Evolutionary conservation across 176 grass and related monocot genomes (phyloP), one percentile per base, ranked within the genome.

Genomic region (Aegilops tauschii): DNA sequence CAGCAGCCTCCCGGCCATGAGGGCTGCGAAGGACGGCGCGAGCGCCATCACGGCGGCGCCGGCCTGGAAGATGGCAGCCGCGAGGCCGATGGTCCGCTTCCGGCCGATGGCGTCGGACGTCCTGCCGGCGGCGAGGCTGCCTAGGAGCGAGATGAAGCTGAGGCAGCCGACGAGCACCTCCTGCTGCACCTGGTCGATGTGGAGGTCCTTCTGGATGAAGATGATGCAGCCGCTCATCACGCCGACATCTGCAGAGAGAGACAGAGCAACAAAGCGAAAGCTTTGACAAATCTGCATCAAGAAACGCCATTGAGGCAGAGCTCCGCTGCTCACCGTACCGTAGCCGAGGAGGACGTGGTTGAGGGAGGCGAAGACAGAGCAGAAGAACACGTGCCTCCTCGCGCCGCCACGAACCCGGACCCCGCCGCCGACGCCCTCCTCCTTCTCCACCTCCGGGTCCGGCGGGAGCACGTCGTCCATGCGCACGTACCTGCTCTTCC

Each of bases 171-270:
- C 82, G 30, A 97, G 65, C n/a, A 97, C 36, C 81, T 97, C 95
- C 88, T 97, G 95, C 83, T 97, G 95, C 49, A 97, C 91, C 80
- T 97, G 90, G 32, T 61, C 90, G 92, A 97, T 97, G 82, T 93
- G 87, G 12, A 97, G 87, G 25, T 97, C 91, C 65, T 79, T 92
- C 86, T 97, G 84, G 62, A 97, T 97, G 86, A 95, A 97, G 6
- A 97, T 79, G 83, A 97, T 95, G 76, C 95, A 95, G 21, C 95
- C 95, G 77, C 95, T 97, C 95, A 97, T 97, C 61, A 97, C 95
- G 4, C 95, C 92, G 14, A 94, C 92, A 49, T 97, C 95, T 75
- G 72, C 12, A 47, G 67, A 72, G 34, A 44, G 67, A 73, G 20
- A 44, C 9, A 74, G 0, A 0, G 58, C 58, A 5, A 62, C 9